These are phyloP conservation scores for Camelina neglecta DNA, from an alignment of 345 rosid species.

Conservation along the genomic window DNA sequence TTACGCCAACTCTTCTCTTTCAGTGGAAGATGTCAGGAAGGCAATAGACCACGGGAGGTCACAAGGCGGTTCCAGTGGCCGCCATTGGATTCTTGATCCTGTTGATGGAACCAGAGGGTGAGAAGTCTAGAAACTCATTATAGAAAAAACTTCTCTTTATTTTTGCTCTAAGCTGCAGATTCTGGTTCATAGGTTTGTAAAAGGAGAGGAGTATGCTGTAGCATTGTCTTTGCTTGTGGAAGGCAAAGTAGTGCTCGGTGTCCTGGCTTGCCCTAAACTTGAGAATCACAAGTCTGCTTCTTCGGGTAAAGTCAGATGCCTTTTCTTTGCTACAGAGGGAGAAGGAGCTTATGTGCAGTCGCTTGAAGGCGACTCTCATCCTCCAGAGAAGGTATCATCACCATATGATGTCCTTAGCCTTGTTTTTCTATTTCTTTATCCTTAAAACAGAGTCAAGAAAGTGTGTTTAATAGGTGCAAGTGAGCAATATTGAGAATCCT, in stretches of 20 bases:
- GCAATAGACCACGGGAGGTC: conserved; percentile 78
- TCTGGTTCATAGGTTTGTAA: conserved; percentile 59
- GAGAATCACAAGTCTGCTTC: conserved; percentile 41
- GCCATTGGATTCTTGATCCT: conserved; percentile 92
- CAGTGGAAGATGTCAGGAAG: conserved; percentile 59
- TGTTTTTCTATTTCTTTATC: neutral
- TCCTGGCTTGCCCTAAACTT: conserved; percentile 84
- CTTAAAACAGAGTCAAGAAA: neutral
- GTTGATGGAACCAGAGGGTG: conserved; percentile 95
- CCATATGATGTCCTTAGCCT: neutral
- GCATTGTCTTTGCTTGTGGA: conserved; percentile 79
- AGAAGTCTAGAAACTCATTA: conserved; percentile 32
- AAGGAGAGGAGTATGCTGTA: conserved; percentile 86
- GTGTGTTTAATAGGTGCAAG: conserved; percentile 58
- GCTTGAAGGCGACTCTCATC: conserved; percentile 52
- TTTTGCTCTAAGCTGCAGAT: neutral
- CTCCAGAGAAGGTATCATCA: conserved; percentile 59
- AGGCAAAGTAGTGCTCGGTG: conserved; percentile 89
- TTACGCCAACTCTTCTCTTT: conserved; percentile 47
- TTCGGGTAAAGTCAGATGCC: conserved; percentile 60
- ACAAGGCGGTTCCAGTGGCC: conserved; percentile 75
- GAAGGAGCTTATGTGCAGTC: conserved; percentile 78
- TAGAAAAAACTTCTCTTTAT: neutral
- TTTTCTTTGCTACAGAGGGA: conserved; percentile 73
- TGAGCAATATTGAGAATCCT: conserved; percentile 62